Base-by-base conservation (phyloP, 164 flowering plant genomes). In the Chimonanthus praecox region DNA sequence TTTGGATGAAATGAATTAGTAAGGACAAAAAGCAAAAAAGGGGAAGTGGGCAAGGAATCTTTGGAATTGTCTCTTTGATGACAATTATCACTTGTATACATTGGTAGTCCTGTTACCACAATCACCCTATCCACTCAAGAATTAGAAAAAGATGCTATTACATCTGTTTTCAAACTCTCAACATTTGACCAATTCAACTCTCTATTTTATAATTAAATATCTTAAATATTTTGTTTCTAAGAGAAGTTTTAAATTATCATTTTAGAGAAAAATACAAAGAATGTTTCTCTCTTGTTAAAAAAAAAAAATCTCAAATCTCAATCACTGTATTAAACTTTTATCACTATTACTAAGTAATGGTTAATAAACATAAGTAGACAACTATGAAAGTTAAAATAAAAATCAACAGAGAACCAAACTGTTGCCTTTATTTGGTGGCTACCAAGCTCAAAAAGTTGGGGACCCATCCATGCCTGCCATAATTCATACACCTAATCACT, bases 351-450 rank as follows among this genome's bases (percentile, higher is more conserved):
- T 33, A 33, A 33, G 33, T 33, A 33, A 33, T 33, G 33, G 33
- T 33, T 33, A 33, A 33, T 33, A 33, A 33, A 33, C 33, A 33
- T 33, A 33, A 33, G 33, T 33, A 33, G 33, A 33, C 33, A 33
- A 33, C 33, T 33, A 33, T 0, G 33, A 33, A 21, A 33, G 33
- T 33, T 33, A 33, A 33, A 33, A 62, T 54, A 72, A 74, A 80
- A 65, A 80, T 48, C 77, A 67, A 75, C 80, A 78, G 82, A 84
- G 83, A 80, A 79, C 74, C 75, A 69, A 82, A 79, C 80, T 79
- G 80, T 77, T 80, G 81, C 72, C 78, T 84, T 75, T 86, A 85
- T 86, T 85, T 83, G 87, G 88, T 86, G 88, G 84, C 86, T 84
- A 83, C 86, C 84, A 78, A 81, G 76, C 67, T 69, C 60, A 71